These are phyloP conservation scores for Gomphus sp. DNA, from an alignment of 1,284 basidiomycete species.

Conservation along the genomic window DNA sequence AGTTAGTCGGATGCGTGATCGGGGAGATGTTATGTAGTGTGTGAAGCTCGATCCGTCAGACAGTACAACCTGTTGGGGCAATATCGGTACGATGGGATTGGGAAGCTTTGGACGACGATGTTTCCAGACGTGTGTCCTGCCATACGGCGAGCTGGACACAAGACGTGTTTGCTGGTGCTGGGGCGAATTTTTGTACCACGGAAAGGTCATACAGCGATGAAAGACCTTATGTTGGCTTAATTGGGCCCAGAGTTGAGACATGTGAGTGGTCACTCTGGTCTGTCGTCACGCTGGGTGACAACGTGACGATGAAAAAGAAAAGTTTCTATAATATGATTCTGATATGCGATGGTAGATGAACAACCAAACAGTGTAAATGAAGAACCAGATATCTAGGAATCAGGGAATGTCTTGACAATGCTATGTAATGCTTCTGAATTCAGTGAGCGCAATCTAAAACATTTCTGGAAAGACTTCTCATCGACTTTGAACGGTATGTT, in stretches of 20 bases:
- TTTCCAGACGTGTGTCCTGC: constrained; percentile 68
- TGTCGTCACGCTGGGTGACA: not conserved
- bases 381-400: not conserved
- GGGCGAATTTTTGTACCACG: not conserved
- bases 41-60: constrained; percentile 83
- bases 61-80: constrained; percentile 73
- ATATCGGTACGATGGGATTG: constrained; percentile 74
- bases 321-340: not conserved
- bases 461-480: constrained; percentile 65
- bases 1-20: constrained; percentile 62
- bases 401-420: not conserved
- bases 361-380: not conserved
- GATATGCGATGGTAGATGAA: not conserved
- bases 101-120: constrained; percentile 57
- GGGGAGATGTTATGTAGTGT: constrained; percentile 80
- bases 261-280: not conserved
- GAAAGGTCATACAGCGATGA: not conserved
- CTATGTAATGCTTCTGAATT: constrained; percentile 39
- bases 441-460: constrained; percentile 60
- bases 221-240: not conserved
- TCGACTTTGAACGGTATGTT: constrained; percentile 61
- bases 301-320: not conserved
- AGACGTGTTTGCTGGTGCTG: constrained; percentile 24
- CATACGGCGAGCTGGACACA: constrained; percentile 63
- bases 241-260: not conserved